Evolutionary conservation across 208 protist species (phyloP), one percentile per base, ranked within the genome.

Genomic region (Wallacemonas collosoma): DNA sequence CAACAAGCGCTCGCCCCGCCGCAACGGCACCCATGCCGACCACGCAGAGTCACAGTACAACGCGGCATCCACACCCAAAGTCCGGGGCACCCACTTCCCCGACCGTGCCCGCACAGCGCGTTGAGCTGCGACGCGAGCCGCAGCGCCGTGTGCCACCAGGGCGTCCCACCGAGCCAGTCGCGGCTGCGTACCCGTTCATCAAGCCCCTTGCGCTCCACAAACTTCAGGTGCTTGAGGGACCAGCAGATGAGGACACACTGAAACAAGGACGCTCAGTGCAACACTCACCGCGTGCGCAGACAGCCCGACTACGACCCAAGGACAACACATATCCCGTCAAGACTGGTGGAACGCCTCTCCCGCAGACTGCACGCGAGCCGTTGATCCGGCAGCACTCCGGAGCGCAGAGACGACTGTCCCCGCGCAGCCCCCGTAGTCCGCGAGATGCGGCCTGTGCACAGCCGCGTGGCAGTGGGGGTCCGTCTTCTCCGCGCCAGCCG

Each of bases 131-230:
- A 3, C 60, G 60, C 15, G 41, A 50, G 60, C 60, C 60, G 39
- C 60, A 53, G 9, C 60, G 60, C 38, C 41, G 12, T 41, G 60
- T 65, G n/a, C 11, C 40, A 26, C 60, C 60, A 6, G 60, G 60
- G 3, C 60, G 60, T 12, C 7, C n/a, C 12, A 48, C 40, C 45
- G 26, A 55, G n/a, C 3, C 47, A 7, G 7, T 48, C 9, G 51
- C 40, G 40, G 41, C 14, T 48, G 12, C 55, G 6, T 47, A 44
- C 14, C 73, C 73, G 4, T 77, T 68, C 39, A 66, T 77, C 50
- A 72, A 71, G 51, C 73, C 73, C 11, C 73, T 77, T 36, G 66
- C 65, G 3, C 50, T 77, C 35, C 12, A 63, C 12, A 26, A 26
- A 26, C 26, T 26, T 26, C 36, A 9, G 4, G 66, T 57, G 0